These are phyloP conservation scores for Ustanciosporium gigantosporum DNA, from an alignment of 1,284 basidiomycete genomes.

Conservation along the genomic window DNA sequence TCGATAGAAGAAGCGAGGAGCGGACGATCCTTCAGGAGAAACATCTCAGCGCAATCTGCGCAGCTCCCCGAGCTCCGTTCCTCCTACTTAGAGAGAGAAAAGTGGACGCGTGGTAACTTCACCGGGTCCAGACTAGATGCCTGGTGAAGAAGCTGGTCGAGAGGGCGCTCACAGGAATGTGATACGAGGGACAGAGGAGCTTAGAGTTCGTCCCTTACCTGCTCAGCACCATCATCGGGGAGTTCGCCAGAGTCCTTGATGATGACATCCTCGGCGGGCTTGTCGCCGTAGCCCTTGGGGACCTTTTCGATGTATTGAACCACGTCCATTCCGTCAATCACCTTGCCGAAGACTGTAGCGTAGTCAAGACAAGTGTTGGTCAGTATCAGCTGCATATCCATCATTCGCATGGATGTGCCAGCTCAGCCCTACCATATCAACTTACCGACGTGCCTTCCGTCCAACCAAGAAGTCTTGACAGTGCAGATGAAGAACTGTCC, in stretches of 20 bases:
- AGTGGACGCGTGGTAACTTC: too few species aligned
- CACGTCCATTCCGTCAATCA: conserved; percentile 54
- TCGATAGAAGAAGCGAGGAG: conserved; percentile 1
- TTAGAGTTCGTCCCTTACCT: conserved; percentile 55
- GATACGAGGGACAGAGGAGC: background rate
- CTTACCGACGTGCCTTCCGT: conserved; percentile 49
- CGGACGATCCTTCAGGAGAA: background rate
- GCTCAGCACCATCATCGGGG: conserved; percentile 9
- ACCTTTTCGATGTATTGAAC: conserved; percentile 56
- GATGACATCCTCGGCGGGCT: conserved; percentile 42
- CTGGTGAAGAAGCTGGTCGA: too few species aligned
- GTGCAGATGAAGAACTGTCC: conserved; percentile 60
- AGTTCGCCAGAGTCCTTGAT: conserved; percentile 53
- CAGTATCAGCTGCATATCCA: too few species aligned
- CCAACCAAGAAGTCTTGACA: conserved; percentile 54
- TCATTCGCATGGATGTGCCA: too few species aligned
- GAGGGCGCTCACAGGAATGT: background rate
- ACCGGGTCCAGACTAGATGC: too few species aligned
- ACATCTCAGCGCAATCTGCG: too few species aligned
- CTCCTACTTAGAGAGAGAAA: too few species aligned
- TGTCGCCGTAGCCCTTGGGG: conserved; percentile 46
- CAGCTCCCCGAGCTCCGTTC: too few species aligned
- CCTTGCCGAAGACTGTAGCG: conserved; percentile 51
- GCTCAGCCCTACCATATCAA: conserved; percentile 1
- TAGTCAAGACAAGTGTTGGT: too few species aligned